Evolutionary conservation across 129 eudicot genomes (phyloP).

Genomic region (Arctium lappa): DNA sequence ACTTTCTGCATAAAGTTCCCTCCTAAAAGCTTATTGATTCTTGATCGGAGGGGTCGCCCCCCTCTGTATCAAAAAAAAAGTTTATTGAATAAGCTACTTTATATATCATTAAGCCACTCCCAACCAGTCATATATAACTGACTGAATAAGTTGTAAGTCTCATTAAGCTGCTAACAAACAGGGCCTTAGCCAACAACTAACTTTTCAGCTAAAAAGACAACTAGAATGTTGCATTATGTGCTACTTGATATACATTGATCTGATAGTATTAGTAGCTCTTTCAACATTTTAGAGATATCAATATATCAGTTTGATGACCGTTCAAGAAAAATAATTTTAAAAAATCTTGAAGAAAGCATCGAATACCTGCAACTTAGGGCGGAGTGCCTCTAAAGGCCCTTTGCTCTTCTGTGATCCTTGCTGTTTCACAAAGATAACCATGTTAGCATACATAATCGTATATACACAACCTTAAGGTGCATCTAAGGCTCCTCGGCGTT

Average conservation of each 20-base stretch:
- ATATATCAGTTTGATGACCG: not conserved
- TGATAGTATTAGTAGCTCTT: not conserved
- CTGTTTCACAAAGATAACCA: too few relatives aligned
- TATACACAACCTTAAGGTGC: not conserved
- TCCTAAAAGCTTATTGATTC: not conserved
- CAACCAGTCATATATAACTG: not conserved
- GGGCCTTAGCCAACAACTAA: not conserved
- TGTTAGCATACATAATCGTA: not conserved
- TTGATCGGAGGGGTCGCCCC: too few relatives aligned
- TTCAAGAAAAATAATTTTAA: not conserved
- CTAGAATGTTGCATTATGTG: not conserved
- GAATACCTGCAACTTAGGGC: constrained; percentile 85
- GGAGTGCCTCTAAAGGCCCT: constrained; percentile 90
- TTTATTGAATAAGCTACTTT: not conserved
- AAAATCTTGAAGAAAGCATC: not conserved
- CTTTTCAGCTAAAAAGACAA: not conserved
- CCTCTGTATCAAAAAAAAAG: too few relatives aligned
- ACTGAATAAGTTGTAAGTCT: too few relatives aligned
- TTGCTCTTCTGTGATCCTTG: constrained; percentile 20
- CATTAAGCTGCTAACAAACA: not conserved
- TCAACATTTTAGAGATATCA: not conserved
- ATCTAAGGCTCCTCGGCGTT: too few relatives aligned
- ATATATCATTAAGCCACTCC: not conserved
- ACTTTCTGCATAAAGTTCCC: not conserved
- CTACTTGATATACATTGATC: not conserved